phyloP scores from a whole-genome alignment of 345 rosid genomes.

The Eucalyptus regnans region DNA sequence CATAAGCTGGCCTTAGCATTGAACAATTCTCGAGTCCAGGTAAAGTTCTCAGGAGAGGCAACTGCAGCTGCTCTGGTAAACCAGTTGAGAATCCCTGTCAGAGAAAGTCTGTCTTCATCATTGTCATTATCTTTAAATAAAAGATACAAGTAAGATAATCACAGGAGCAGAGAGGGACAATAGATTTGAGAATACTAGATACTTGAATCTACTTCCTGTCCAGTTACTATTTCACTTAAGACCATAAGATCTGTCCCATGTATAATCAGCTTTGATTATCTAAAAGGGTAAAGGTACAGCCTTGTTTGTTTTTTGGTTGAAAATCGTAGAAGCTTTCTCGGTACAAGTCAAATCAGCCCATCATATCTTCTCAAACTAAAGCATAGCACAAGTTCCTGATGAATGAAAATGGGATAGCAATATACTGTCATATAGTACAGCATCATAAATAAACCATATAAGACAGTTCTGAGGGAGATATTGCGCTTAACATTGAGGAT shows the following conservation, averaged over 20 bases:
- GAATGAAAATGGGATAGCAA: neutral
- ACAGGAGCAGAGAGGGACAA: neutral
- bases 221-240: neutral
- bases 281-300: neutral
- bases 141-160: neutral
- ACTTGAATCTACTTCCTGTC: neutral
- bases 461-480: neutral
- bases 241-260: neutral
- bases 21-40: constrained; percentile 98
- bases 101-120: neutral
- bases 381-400: neutral
- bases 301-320: neutral
- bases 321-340: neutral
- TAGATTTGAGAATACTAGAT: neutral
- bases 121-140: neutral
- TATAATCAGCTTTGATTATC: neutral
- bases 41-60: constrained; percentile 92
- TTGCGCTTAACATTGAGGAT: neutral
- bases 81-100: constrained; percentile 96
- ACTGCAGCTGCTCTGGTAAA: constrained; percentile 84
- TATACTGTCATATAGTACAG: neutral
- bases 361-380: neutral
- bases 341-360: neutral
- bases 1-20: constrained; percentile 97
- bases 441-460: neutral